Base-by-base conservation (phyloP, 345 rosid species). In the Limnanthes douglasii region DNA sequence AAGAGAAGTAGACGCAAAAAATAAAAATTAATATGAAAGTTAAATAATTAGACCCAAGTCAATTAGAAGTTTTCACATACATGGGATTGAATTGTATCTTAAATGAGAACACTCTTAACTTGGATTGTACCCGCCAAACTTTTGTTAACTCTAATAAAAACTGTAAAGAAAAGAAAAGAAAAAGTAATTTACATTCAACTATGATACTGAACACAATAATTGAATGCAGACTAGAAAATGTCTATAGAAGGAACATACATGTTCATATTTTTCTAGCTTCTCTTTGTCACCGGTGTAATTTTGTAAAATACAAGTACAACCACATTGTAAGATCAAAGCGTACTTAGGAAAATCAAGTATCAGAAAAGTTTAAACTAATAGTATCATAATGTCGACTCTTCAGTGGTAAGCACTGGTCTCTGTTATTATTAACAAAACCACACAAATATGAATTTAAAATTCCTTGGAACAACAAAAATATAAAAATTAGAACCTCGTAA, bases 101-200 rank as follows among this genome's bases (percentile, higher is more conserved):
- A 58, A 88, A 82, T 37, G 90, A 73, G 61, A 82, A 88, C 42
- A 88, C 90, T 46, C 93, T 73, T 59, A 86, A 86, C 70, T 86
- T 86, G 40, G 83, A 61, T 54, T 86, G 94, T 32, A 75, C 79
- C 50, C 93, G 70, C 21, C 94, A 83, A 34, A 86, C 83, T 73
- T 71, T 64, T 85, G 78, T 75, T 44, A 86, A 55, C 78, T 82
- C 97, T 44, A 75, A 47, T 61, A 86, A 86, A 60, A 86, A 86
- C 95, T 82, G 85, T n/a, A n/a, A n/a, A n/a, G n/a, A n/a, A n/a
- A n/a, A n/a, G n/a, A n/a, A n/a, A n/a, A n/a, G n/a, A n/a, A n/a
- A n/a, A n/a, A n/a, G n/a, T n/a, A n/a, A n/a, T n/a, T n/a, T n/a
- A n/a, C n/a, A n/a, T 47, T 14, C 39, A 56, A 15, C 31, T 21